Conservation (phyloP, 2,329 filamentous ascomycete genomes). For the Colletotrichum sojae region DNA sequence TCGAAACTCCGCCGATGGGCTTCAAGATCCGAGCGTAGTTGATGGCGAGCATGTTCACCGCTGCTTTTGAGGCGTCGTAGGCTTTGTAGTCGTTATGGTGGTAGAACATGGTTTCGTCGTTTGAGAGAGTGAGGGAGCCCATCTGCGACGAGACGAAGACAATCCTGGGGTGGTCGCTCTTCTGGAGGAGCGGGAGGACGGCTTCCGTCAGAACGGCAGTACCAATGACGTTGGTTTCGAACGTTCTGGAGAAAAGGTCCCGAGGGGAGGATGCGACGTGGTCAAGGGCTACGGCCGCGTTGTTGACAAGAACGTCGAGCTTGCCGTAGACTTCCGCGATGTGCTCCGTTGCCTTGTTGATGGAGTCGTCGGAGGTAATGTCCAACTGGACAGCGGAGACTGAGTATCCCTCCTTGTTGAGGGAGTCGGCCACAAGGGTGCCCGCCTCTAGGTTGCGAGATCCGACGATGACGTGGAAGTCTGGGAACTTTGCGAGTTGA, state of each 20-base stretch:
- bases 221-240: slow-evolving; percentile 56
- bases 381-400: slow-evolving; percentile 48
- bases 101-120: slow-evolving; percentile 46
- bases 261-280: slow-evolving; percentile 42
- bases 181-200: slow-evolving; percentile 48
- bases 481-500: slow-evolving; percentile 45
- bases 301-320: slow-evolving; percentile 55
- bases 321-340: slow-evolving; percentile 45
- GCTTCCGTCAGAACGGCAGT: slow-evolving; percentile 47
- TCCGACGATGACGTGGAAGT: slow-evolving; percentile 52
- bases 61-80: slow-evolving; percentile 59
- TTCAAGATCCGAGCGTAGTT: slow-evolving; percentile 51
- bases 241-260: slow-evolving; percentile 53
- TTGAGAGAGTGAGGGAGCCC: slow-evolving; percentile 49
- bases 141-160: slow-evolving; percentile 56
- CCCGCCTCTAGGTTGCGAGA: slow-evolving; percentile 48
- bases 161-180: slow-evolving; percentile 47
- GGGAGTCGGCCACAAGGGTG: slow-evolving; percentile 43
- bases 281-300: slow-evolving; percentile 51
- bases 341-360: slow-evolving; percentile 43
- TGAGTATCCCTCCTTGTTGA: slow-evolving; percentile 44
- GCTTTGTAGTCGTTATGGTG: slow-evolving; percentile 49
- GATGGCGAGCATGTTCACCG: slow-evolving; percentile 56
- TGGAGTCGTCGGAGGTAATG: slow-evolving; percentile 47
- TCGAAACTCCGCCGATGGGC: slow-evolving; percentile 50